Base-by-base conservation (phyloP, 2,329 filamentous ascomycete genomes). In the Aspergillus pseudoterreus region DNA sequence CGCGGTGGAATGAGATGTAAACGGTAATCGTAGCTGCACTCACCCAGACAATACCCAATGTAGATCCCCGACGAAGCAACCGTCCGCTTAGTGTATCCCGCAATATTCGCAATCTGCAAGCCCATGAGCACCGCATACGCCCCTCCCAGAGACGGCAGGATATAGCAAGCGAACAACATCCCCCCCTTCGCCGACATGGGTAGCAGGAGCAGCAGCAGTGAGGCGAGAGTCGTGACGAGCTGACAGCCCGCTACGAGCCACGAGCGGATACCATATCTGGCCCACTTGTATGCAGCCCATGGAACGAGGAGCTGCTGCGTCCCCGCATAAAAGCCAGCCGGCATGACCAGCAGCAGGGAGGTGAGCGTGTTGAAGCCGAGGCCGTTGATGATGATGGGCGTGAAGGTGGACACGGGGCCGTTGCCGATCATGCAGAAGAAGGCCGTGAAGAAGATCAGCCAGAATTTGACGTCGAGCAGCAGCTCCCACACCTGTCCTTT, bases 81-180 rank as follows among this genome's bases (percentile, higher is more conserved):
- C 1, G 74, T 73, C 1, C 76, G 66, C 62, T 81, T 80, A 0
- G 78, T 80, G 47, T 80, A 80, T 1, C 78, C 78, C 0, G 78
- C 76, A 10, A 74, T 79, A 53, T 81, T 80, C 22, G 77, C 76
- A 39, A 77, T 72, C 43, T 74, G 71, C 5, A 79, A 59, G 0
- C 75, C 75, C 70, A 82, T 78, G 0, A 79, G 60, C 5, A 80
- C 74, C 1, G 75, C 77, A 53, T 81, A 82, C 0, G 71, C 74
- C 1, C 71, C 77, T 5, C 72, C 72, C 50, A 65, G 55, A 0
- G 72, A 75, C 1, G 77, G 72, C 8, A 81, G 63, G 42, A 80
- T 79, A 44, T 75, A 77, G 9, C 71, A 71, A 0, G 71, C 79
- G 53, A 81, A 80, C 0, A 81, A 62, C 1, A 78, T 56, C 0